Evolutionary conservation across 2,329 filamentous ascomycete genomes (phyloP).

Genomic region (Boeremia exigua): DNA sequence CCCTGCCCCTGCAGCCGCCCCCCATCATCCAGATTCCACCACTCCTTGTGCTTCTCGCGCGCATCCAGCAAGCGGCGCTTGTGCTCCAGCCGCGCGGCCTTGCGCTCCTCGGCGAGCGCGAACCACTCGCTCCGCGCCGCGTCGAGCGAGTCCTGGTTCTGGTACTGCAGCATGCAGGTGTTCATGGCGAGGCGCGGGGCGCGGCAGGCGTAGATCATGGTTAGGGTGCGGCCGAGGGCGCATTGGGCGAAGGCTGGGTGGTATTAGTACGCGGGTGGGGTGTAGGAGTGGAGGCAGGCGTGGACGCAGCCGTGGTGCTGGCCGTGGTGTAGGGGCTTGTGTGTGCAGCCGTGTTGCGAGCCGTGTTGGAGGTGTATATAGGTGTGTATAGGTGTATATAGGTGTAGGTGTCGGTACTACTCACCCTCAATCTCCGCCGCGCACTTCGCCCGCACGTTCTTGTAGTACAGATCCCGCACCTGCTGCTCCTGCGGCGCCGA

Average conservation of each 20-base stretch:
- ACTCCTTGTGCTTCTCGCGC: constrained; percentile 56
- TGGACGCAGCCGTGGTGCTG: too few species aligned
- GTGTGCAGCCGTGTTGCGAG: too few species aligned
- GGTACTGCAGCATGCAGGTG: constrained; percentile 85
- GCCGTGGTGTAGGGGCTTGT: too few species aligned
- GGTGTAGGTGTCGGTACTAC: too few species aligned
- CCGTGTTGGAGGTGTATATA: too few species aligned
- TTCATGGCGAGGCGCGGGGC: constrained; percentile 86
- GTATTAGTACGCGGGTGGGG: neutral
- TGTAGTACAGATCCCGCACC: constrained; percentile 79
- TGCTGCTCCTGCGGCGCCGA: constrained; percentile 71
- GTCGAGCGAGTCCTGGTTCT: constrained; percentile 84
- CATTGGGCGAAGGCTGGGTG: constrained; percentile 85
- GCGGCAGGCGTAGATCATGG: constrained; percentile 85
- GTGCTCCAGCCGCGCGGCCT: constrained; percentile 67
- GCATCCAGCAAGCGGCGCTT: constrained; percentile 55
- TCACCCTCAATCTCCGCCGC: constrained; percentile 68
- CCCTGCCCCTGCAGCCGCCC: constrained; percentile 40
- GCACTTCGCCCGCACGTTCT: constrained; percentile 79
- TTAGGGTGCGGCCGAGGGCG: constrained; percentile 83
- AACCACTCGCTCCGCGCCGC: constrained; percentile 95
- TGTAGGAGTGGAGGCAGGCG: neutral
- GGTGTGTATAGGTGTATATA: too few species aligned
- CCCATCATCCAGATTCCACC: constrained; percentile 56
- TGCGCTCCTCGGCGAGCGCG: constrained; percentile 72